phyloP scores from a whole-genome alignment of 192 early-diverging fungal species.

The Coemansia sp. region DNA sequence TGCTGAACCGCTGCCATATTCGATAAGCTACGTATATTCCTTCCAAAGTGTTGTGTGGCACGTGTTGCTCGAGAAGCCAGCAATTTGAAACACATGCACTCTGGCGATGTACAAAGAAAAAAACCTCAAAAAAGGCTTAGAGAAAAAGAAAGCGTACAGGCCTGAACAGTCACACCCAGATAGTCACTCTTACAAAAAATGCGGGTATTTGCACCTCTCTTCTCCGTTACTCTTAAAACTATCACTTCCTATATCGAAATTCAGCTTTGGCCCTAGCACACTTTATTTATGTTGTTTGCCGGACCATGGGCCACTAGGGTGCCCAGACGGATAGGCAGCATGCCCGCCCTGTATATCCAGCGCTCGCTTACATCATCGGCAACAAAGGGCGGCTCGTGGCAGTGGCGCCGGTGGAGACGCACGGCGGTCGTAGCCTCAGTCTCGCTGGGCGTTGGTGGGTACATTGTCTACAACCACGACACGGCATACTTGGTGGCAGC shows the following conservation, averaged over 20 bases:
- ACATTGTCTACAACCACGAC: conserved; percentile 40
- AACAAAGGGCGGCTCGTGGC: conserved; percentile 1
- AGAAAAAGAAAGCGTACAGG: not conserved
- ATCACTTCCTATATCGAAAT: not conserved
- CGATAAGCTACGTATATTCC: not conserved
- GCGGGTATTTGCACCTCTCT: not conserved
- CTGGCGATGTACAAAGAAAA: not conserved
- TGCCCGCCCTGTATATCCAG: not conserved
- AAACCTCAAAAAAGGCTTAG: not conserved
- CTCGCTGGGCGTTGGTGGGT: conserved; percentile 13
- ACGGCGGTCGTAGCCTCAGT: conserved; percentile 1
- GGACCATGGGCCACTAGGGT: not conserved
- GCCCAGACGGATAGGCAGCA: not conserved
- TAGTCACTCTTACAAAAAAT: not conserved
- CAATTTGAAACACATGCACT: not conserved
- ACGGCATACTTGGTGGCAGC: conserved; percentile 42
- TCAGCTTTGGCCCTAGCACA: not conserved
- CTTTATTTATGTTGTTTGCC: not conserved
- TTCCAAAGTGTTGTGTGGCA: not conserved
- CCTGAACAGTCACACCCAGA: not conserved
- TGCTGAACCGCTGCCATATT: conserved; percentile 1
- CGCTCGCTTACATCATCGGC: not conserved
- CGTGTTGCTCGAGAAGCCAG: not conserved
- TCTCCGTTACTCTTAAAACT: not conserved
- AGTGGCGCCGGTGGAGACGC: conserved; percentile 15